These are phyloP conservation scores for Mycena pura DNA, from an alignment of 768 basidiomycete genomes.

Conservation along the genomic window DNA sequence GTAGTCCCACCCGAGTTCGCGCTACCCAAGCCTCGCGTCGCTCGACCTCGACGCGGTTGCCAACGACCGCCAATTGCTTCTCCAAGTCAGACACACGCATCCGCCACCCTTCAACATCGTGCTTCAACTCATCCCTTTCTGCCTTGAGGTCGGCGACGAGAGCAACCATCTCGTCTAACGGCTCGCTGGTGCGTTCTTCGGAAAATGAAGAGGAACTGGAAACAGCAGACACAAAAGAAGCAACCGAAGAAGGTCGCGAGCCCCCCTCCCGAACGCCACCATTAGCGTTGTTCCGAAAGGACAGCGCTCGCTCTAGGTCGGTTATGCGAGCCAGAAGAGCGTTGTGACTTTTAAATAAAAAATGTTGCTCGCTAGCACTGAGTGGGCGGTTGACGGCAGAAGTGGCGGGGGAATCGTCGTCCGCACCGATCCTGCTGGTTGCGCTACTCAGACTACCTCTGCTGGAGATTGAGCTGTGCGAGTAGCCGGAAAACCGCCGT, in stretches of 20 bases:
- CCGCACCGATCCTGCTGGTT: constrained; percentile 35
- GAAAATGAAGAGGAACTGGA: constrained; percentile 37
- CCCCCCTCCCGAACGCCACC: constrained; percentile 34
- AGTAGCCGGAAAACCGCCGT: constrained; percentile 57
- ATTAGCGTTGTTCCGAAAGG: constrained; percentile 47
- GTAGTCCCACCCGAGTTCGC: constrained; percentile 68
- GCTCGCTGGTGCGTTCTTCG: constrained; percentile 50
- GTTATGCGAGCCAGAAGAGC: constrained; percentile 83
- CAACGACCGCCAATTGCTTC: constrained; percentile 67
- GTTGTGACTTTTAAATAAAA: constrained; percentile 85
- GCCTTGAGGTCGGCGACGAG: constrained; percentile 81
- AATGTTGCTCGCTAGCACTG: constrained; percentile 80
- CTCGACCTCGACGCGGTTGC: constrained; percentile 76
- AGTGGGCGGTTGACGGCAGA: constrained; percentile 52
- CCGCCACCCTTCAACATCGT: constrained; percentile 90
- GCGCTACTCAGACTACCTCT: constrained; percentile 33
- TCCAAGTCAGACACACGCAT: constrained; percentile 79
- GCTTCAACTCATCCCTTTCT: constrained; percentile 88
- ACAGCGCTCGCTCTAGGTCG: constrained; percentile 77
- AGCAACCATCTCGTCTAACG: constrained; percentile 79
- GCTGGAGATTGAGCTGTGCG: constrained; percentile 51
- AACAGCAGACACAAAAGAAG: constrained; percentile 48
- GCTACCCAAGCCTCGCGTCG: constrained; percentile 85
- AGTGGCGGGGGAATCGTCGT: constrained; percentile 48
- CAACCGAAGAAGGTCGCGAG: constrained; percentile 59